Evolutionary conservation across 176 grass and related monocot genomes (phyloP).

Genomic region (Phoenix dactylifera): DNA sequence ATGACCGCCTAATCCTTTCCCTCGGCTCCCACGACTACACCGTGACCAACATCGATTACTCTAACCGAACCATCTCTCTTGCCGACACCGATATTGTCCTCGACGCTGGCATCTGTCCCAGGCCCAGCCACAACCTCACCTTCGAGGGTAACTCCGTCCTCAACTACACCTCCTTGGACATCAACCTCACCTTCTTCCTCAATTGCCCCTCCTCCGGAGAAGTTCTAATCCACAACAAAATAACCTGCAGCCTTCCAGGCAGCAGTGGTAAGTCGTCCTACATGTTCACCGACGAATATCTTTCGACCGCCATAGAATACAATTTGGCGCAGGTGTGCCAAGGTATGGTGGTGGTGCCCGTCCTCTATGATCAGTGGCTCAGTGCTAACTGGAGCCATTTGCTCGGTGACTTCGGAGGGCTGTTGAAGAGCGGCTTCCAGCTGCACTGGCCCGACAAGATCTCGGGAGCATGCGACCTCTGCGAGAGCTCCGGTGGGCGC

Average conservation of each 20-base stretch:
- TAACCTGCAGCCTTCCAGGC: not conserved
- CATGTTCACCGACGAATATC: not conserved
- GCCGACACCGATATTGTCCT: not conserved
- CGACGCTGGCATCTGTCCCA: not conserved
- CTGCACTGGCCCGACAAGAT: no score
- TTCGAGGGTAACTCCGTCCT: not conserved
- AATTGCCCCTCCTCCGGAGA: not conserved
- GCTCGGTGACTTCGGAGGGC: no score
- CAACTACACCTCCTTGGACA: not conserved
- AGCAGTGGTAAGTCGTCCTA: not conserved
- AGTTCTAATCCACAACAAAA: not conserved
- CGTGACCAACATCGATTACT: not conserved
- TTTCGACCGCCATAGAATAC: no score
- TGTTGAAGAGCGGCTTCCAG: no score
- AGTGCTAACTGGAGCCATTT: no score
- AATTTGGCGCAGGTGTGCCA: no score
- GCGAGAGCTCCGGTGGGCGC: no score
- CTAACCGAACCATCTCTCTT: not conserved
- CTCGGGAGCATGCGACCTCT: no score
- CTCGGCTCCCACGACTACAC: not conserved
- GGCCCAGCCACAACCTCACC: not conserved
- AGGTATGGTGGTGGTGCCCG: no score
- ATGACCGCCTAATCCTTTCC: not conserved
- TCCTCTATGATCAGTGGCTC: no score
- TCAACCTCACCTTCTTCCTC: conserved; percentile 8